These are phyloP conservation scores for Fagopyrum esculentum DNA, from an alignment of 148 eudicot species.

Conservation along the genomic window DNA sequence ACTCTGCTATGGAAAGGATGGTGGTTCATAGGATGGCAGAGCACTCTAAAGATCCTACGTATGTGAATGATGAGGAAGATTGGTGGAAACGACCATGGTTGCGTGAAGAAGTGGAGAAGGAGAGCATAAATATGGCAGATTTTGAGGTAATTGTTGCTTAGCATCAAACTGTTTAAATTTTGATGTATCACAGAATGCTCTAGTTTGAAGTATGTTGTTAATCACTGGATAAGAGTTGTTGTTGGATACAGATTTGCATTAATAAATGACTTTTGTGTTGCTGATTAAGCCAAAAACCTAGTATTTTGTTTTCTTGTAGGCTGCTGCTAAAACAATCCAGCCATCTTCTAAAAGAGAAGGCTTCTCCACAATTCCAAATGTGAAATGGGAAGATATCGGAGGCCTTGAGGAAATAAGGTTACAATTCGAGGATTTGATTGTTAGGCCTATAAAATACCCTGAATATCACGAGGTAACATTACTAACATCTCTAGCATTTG, in stretches of 20 bases:
- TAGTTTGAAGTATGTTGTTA: not conserved
- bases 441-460: constrained; percentile 63
- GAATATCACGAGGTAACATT: constrained; percentile 47
- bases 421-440: constrained; percentile 37
- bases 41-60: constrained; percentile 20
- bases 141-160: constrained; percentile 54
- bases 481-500: not conserved
- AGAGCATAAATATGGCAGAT: constrained; percentile 60
- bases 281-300: no score
- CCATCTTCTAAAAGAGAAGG: constrained; percentile 92
- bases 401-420: constrained; percentile 31
- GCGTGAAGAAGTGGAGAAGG: constrained; percentile 57
- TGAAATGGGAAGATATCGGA: constrained; percentile 69
- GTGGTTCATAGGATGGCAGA: constrained; percentile 46
- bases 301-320: constrained; percentile 24
- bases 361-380: constrained; percentile 66
- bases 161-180: not conserved
- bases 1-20: constrained; percentile 80
- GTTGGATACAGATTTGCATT: no score
- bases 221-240: not conserved
- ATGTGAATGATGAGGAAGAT: constrained; percentile 31
- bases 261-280: no score
- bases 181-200: not conserved
- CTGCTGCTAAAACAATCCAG: constrained; percentile 64
- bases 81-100: constrained; percentile 74